A percentile compares a stretch with the other conserved stretches of the same genome.
Evolutionary conservation across 208 protist species (phyloP).

Genomic region (Crithidia fasciculata): DNA sequence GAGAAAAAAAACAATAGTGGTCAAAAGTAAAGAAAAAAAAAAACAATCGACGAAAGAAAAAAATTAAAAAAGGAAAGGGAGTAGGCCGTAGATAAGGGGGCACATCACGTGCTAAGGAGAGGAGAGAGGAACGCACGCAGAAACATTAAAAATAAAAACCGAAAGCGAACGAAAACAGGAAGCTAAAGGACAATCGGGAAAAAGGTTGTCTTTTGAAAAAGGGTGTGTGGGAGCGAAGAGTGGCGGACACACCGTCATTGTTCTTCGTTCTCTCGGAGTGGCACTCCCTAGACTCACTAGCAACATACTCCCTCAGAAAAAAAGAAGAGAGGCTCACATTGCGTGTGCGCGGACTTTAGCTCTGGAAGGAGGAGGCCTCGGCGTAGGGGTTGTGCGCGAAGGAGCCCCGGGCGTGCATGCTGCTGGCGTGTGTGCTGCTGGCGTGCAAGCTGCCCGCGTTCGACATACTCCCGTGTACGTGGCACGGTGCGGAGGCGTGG

Average conservation of each 20-base stretch:
- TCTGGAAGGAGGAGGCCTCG: slow-evolving; percentile 60
- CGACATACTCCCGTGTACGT: slow-evolving; percentile 12
- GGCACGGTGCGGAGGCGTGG: not conserved
- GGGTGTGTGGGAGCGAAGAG: not conserved
- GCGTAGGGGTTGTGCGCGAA: slow-evolving; percentile 81
- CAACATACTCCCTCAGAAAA: not conserved
- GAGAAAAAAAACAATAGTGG: not conserved
- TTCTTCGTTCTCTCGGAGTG: not conserved
- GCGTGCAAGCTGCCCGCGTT: slow-evolving; percentile 16
- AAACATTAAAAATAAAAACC: not conserved
- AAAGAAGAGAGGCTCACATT: not conserved
- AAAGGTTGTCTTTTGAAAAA: not conserved
- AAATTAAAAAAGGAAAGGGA: not conserved
- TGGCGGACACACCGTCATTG: no score
- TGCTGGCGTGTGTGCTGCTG: slow-evolving; percentile 5
- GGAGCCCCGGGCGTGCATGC: slow-evolving; percentile 32
- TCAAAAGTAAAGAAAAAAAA: not conserved
- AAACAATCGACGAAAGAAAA: not conserved
- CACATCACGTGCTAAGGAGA: not conserved
- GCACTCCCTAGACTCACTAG: not conserved
- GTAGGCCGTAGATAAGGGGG: not conserved
- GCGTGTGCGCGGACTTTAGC: slow-evolving; percentile 6
- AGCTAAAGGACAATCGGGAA: not conserved
- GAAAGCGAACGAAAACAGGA: not conserved
- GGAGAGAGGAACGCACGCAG: not conserved